Evolutionary conservation across 179 eudicot genomes (phyloP).

Genomic region (Sideroxylon spinosum): DNA sequence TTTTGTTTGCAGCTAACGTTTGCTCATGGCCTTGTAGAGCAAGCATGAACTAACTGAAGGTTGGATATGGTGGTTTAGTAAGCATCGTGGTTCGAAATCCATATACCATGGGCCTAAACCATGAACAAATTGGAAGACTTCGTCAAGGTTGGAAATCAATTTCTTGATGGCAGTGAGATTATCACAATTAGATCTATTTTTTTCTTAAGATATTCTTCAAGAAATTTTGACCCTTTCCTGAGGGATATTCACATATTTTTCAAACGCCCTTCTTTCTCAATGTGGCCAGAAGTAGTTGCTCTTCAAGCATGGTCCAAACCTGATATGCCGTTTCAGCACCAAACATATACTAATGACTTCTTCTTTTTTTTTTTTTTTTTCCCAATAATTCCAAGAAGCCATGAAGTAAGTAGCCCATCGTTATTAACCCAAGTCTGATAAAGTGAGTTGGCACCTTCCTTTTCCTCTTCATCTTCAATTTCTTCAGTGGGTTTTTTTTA

Average conservation of each 20-base stretch:
- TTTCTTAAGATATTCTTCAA: background rate
- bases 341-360: background rate
- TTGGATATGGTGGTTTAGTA: constrained; percentile 8
- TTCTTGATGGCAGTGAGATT: constrained; percentile 12
- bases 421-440: background rate
- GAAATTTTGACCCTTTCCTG: background rate
- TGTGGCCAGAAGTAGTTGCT: constrained; percentile 4
- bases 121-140: background rate
- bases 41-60: background rate
- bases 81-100: background rate
- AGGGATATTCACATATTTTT: background rate
- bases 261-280: background rate
- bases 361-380: constrained; percentile 14
- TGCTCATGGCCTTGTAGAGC: constrained; percentile 9
- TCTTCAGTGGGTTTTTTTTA: constrained; percentile 6
- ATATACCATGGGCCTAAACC: background rate
- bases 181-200: constrained; percentile 9
- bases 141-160: background rate
- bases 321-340: background rate
- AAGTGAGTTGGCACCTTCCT: background rate
- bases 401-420: background rate
- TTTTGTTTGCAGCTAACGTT: background rate
- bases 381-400: constrained; percentile 10
- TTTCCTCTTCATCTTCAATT: background rate
- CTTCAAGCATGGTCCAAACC: constrained; percentile 1